phyloP scores from a whole-genome alignment of 2,329 filamentous ascomycete genomes.

The Grosmannia serpens region DNA sequence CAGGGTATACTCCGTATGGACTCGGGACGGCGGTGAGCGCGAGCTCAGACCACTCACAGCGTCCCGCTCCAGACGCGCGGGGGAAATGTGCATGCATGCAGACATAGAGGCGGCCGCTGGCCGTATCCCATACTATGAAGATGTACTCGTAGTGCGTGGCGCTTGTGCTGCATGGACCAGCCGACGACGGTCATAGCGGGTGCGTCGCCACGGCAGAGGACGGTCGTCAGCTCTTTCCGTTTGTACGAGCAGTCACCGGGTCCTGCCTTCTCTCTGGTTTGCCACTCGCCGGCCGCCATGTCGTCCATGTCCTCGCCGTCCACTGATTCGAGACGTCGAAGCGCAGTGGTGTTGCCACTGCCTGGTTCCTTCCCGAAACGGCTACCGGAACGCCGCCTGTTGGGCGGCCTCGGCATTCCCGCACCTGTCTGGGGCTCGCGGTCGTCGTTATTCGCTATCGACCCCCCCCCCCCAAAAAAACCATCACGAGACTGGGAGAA shows the following conservation, averaged over 20 bases:
- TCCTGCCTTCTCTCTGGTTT: not conserved
- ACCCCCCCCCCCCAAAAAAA: not conserved
- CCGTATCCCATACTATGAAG: not conserved
- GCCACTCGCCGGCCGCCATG: not conserved
- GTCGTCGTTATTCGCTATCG: not conserved
- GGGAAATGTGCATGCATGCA: not conserved
- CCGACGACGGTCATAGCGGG: not conserved
- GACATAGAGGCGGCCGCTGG: not conserved
- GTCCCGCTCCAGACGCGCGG: not conserved
- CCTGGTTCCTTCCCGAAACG: slow-evolving; percentile 7
- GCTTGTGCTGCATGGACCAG: not conserved
- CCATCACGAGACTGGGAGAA: not conserved
- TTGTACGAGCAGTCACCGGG: not conserved
- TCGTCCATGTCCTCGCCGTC: no score
- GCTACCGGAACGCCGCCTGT: no score
- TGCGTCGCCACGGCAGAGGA: not conserved
- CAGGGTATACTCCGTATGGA: not conserved
- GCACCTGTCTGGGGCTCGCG: not conserved
- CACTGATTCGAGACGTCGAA: no score
- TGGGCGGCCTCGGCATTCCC: not conserved
- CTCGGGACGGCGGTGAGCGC: not conserved
- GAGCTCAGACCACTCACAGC: not conserved
- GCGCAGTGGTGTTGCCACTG: not conserved
- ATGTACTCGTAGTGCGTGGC: not conserved
- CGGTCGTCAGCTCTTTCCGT: not conserved